These are phyloP conservation scores for Schoenoplectus triqueter DNA, from an alignment of 202 grass and related monocot genomes.

Conservation along the genomic window DNA sequence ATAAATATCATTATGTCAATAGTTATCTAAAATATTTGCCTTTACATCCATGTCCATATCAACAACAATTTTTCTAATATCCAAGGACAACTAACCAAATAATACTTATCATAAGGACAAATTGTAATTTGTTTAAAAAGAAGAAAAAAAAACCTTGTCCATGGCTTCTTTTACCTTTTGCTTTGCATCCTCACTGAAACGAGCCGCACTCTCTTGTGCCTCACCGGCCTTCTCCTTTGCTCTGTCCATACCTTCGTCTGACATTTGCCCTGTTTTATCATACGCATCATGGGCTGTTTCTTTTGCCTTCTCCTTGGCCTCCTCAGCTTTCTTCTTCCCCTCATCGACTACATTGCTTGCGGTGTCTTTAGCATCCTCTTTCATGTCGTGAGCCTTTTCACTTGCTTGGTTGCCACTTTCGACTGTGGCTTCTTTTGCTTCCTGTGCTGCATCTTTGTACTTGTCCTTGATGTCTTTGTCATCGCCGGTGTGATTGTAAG, in stretches of 20 bases:
- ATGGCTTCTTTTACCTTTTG: slow-evolving; percentile 24
- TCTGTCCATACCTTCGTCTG: slow-evolving; percentile 38
- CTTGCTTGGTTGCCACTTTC: slow-evolving; percentile 46
- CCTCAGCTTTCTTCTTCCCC: slow-evolving; percentile 50
- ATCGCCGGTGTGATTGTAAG: slow-evolving; percentile 45
- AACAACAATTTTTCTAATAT: neutral
- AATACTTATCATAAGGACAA: neutral
- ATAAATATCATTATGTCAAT: neutral
- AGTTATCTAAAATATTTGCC: neutral
- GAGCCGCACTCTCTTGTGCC: slow-evolving; percentile 30
- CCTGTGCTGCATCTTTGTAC: slow-evolving; percentile 46
- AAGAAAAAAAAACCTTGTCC: slow-evolving; percentile 24
- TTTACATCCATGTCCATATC: neutral
- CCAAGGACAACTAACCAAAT: neutral
- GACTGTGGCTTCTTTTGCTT: slow-evolving; percentile 53
- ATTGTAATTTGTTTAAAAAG: neutral
- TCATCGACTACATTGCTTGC: slow-evolving; percentile 47
- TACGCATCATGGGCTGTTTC: slow-evolving; percentile 8
- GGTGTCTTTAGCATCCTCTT: slow-evolving; percentile 39
- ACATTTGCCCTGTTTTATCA: slow-evolving; percentile 32
- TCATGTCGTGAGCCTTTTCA: slow-evolving; percentile 33
- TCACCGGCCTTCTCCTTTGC: slow-evolving; percentile 42
- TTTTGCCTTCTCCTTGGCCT: slow-evolving; percentile 54
- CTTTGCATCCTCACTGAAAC: slow-evolving; percentile 23
- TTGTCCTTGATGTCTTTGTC: slow-evolving; percentile 50